Conservation (phyloP, 2,329 filamentous ascomycete species). For the Aspergillus phoenicis region DNA sequence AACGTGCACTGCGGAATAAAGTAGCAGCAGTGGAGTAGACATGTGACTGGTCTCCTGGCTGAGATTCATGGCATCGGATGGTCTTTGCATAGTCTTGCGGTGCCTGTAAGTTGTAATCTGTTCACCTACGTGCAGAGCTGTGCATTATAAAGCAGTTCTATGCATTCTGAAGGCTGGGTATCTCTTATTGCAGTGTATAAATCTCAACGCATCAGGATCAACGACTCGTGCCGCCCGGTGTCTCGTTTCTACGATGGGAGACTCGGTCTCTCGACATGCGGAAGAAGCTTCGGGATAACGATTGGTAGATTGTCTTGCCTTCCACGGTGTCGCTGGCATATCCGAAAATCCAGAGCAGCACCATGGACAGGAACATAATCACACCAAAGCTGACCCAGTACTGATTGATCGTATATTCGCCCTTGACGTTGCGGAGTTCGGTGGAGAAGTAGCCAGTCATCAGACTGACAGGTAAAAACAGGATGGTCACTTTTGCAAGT, state of each 20-base stretch:
- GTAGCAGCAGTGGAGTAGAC: not conserved
- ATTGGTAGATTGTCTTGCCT: conserved; percentile 55
- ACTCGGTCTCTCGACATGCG: conserved; percentile 34
- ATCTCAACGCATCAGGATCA: not conserved
- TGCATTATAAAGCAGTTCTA: not conserved
- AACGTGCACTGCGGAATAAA: not conserved
- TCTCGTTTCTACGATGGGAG: conserved; percentile 21
- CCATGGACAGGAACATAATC: conserved; percentile 61
- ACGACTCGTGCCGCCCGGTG: not conserved
- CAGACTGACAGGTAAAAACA: conserved; percentile 74
- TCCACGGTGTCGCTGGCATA: conserved; percentile 61
- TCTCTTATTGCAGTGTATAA: not conserved
- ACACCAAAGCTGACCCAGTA: conserved; percentile 72
- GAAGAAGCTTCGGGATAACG: conserved; percentile 43
- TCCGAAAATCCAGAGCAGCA: conserved; percentile 61
- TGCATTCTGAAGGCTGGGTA: not conserved
- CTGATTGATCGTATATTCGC: conserved; percentile 60
- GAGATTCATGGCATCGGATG: not conserved
- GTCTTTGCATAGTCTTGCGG: not conserved
- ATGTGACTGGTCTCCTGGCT: not conserved
- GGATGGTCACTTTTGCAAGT: conserved; percentile 72
- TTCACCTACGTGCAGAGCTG: not conserved
- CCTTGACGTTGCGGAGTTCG: conserved; percentile 60
- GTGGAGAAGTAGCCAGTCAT: conserved; percentile 76
- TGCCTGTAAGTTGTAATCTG: too few species aligned